Evolutionary conservation across 1,284 basidiomycete genomes (phyloP), one percentile per base, ranked within the genome.

Genomic region (Rhodotorula sp.): DNA sequence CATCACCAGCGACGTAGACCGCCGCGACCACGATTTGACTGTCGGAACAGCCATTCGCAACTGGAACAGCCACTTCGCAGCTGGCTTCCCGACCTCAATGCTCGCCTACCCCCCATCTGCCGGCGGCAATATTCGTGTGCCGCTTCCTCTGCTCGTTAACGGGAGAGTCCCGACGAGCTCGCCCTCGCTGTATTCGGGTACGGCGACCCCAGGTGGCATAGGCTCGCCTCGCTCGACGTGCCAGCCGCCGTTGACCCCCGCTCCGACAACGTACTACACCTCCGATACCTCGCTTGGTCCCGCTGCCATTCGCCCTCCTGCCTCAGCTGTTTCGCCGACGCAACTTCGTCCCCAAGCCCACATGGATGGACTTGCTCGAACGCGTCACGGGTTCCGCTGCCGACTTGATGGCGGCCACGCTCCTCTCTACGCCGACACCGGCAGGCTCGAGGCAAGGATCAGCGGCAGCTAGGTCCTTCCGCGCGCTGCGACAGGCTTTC

Each of bases 341-440:
- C 22, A 47, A 34, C 22, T 27, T 5, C 51, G n/a, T 1, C 52
- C 51, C n/a, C n/a, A 32, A n/a, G 20, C 39, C 30, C 11, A 36
- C 51, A 13, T 65, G 62, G 67, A 47, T 54, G 13, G 64, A 65
- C 7, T 60, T 53, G 44, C 59, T 71, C 48, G 62, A 67, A 13
- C 60, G 66, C 55, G 66, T 67, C 27, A 67, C 67, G 59, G 54
- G 62, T 6, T 56, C 51, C 34, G 69, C 69, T 15, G 69, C 69
- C 8, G 69, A 65, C 17, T 24, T 66, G 39, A 55, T 70, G 36
- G 55, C 47, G 15, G 48, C 59, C 8, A 60, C 51, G n/a, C 39
- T 65, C 15, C 58, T 51, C 62, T 52, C 51, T 27, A 27, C 27
- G 15, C 34, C 55, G 10, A n/a, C 34, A 8, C 13, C n/a, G 32